These are phyloP conservation scores for Plasmodium relictum DNA, from an alignment of 169 alveolate species.

Conservation along the genomic window DNA sequence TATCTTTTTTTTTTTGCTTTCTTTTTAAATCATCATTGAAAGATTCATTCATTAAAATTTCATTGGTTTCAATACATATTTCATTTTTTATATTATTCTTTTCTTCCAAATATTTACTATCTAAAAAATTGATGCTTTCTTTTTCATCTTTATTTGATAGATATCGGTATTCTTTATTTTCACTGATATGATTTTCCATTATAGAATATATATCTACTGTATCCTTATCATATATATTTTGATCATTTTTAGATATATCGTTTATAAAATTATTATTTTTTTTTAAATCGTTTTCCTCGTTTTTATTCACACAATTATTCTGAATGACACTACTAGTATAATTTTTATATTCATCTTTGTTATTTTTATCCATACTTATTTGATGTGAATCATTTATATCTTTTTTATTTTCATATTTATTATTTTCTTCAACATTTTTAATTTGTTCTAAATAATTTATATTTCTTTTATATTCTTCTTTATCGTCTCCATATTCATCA, in stretches of 20 bases:
- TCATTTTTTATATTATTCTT: slow-evolving; percentile 4
- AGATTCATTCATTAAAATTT: slow-evolving; percentile 6
- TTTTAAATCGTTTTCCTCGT: no score
- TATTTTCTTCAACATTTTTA: neutral
- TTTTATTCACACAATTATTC: no score
- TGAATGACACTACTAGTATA: no score
- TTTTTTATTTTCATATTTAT: neutral
- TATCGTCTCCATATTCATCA: neutral
- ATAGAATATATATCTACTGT: neutral
- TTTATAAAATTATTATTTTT: no score
- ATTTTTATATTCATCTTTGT: no score
- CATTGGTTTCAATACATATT: neutral
- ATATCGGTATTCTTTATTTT: neutral
- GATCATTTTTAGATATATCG: no score
- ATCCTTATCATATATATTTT: no score
- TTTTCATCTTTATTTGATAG: slow-evolving; percentile 3
- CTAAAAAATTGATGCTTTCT: slow-evolving; percentile 1
- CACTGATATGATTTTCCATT: neutral
- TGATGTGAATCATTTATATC: neutral
- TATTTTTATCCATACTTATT: no score
- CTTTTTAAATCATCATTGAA: slow-evolving; percentile 11
- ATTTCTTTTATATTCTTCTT: neutral
- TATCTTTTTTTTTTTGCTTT: slow-evolving; percentile 41
- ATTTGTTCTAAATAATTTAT: slow-evolving; percentile 3
- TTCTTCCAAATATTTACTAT: neutral